phyloP scores from a whole-genome alignment of 805 yeast species.

The Pichia rugopelliculosa region DNA sequence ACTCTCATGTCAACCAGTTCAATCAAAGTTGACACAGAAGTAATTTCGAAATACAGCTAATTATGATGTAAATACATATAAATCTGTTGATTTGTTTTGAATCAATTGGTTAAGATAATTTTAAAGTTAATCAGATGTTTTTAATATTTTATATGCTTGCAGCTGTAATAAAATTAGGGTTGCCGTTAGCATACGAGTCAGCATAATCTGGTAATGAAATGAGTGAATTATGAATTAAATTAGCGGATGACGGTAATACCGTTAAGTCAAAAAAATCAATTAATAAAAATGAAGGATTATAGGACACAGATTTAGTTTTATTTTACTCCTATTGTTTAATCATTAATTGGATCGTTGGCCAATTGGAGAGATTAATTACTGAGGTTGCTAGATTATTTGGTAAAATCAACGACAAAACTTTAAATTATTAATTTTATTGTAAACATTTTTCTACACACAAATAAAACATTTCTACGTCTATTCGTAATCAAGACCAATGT shows the following conservation, averaged over 20 bases:
- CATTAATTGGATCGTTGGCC: conserved; percentile 57
- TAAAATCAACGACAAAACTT: conserved; percentile 53
- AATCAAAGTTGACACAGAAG: too few relatives aligned
- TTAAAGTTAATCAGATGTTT: conserved; percentile 53
- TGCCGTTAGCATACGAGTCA: conserved; percentile 70
- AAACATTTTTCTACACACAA: neutral
- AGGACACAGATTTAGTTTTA: conserved; percentile 69
- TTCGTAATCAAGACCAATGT: conserved; percentile 48
- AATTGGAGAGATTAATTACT: conserved; percentile 50
- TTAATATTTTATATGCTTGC: conserved; percentile 73
- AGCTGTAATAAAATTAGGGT: conserved; percentile 65
- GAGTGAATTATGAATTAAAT: conserved; percentile 57
- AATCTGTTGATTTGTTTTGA: too few relatives aligned
- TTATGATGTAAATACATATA: too few relatives aligned
- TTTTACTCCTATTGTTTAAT: conserved; percentile 70
- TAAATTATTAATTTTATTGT: too few relatives aligned
- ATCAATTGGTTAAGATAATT: conserved; percentile 44
- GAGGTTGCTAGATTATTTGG: conserved; percentile 57
- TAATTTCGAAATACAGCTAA: too few relatives aligned
- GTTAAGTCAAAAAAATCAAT: conserved; percentile 16
- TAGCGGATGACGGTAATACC: conserved; percentile 48
- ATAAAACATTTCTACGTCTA: neutral
- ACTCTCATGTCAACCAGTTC: too few relatives aligned
- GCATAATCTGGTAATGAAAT: conserved; percentile 73
- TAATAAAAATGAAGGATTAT: conserved; percentile 27